phyloP scores from a whole-genome alignment of 2,329 filamentous ascomycete genomes.

The Fusarium acutatum region DNA sequence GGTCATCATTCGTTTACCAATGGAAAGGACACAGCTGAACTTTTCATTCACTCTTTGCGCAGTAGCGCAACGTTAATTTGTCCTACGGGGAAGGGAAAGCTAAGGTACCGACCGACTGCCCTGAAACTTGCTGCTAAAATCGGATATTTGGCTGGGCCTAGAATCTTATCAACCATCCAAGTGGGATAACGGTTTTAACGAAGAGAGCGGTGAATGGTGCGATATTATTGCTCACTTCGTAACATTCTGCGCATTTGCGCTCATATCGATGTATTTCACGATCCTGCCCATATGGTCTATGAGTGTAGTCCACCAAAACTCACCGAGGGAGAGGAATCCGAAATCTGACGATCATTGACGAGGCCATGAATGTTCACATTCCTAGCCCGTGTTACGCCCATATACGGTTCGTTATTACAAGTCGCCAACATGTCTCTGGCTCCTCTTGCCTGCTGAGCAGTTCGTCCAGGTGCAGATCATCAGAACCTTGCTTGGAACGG shows the following conservation, averaged over 20 bases:
- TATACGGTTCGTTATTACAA: not conserved
- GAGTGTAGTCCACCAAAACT: not conserved
- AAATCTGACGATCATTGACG: not conserved
- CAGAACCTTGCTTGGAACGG: not conserved
- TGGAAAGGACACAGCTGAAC: not conserved
- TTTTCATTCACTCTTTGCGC: conserved; percentile 3
- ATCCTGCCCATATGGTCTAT: not conserved
- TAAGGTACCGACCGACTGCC: conserved; percentile 7
- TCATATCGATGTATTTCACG: not conserved
- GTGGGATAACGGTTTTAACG: not conserved
- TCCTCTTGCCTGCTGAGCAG: not conserved
- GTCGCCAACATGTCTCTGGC: not conserved
- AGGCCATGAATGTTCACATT: not conserved
- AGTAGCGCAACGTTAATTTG: not conserved
- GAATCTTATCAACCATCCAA: conserved; percentile 3
- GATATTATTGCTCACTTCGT: conserved; percentile 5
- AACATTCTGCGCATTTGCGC: conserved; percentile 10
- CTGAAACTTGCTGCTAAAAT: conserved; percentile 17
- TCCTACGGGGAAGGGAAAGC: not conserved
- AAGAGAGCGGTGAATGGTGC: conserved; percentile 21
- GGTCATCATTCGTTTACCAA: conserved; percentile 3
- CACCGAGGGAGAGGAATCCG: not conserved
- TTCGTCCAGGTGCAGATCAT: not conserved
- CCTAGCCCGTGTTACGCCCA: not conserved
- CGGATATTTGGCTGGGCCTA: conserved; percentile 5